Percentiles rank a stretch among this genome's conserved stretches.
phyloP scores from a whole-genome alignment of 2,329 filamentous ascomycete genomes.

The Torrubiellomyces zombiae region DNA sequence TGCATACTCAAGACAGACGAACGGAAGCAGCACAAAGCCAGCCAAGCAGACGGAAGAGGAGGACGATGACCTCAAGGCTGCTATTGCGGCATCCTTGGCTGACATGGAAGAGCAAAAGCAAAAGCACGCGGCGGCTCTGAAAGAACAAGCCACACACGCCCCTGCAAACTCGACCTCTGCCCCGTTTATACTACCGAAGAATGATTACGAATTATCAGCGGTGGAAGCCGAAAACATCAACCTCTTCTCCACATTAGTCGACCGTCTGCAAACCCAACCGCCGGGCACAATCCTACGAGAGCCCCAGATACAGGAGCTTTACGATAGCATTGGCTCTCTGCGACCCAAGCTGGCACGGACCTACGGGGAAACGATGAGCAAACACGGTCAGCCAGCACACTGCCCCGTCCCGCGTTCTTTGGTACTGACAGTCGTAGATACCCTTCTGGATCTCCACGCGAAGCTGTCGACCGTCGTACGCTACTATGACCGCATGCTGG shows the following conservation, averaged over 20 bases:
- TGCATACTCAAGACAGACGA: too few relatives aligned
- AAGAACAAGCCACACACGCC: constrained; percentile 50
- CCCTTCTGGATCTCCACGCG: constrained; percentile 80
- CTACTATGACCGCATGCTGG: constrained; percentile 96
- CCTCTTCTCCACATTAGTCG: constrained; percentile 82
- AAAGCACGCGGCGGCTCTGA: constrained; percentile 67
- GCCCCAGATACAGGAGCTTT: constrained; percentile 93
- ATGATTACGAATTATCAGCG: constrained; percentile 83
- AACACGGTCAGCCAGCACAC: constrained; percentile 52
- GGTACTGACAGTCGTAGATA: constrained; percentile 39
- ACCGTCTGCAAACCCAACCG: constrained; percentile 85
- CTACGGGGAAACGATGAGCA: constrained; percentile 98
- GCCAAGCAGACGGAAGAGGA: constrained; percentile 56
- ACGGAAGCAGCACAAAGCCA: constrained; percentile 15
- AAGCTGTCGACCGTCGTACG: constrained; percentile 92
- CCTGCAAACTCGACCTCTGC: constrained; percentile 20
- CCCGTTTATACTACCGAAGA: constrained; percentile 52
- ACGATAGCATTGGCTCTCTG: constrained; percentile 88
- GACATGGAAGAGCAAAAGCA: constrained; percentile 99
- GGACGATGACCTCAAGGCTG: constrained; percentile 82
- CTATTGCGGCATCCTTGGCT: constrained; percentile 82
- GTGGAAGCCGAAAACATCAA: constrained; percentile 97
- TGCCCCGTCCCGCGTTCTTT: not conserved
- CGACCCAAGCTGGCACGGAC: constrained; percentile 87
- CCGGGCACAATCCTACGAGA: constrained; percentile 92